These are phyloP conservation scores for Eucalyptus caleyi DNA, from an alignment of 345 rosid genomes.

Conservation along the genomic window DNA sequence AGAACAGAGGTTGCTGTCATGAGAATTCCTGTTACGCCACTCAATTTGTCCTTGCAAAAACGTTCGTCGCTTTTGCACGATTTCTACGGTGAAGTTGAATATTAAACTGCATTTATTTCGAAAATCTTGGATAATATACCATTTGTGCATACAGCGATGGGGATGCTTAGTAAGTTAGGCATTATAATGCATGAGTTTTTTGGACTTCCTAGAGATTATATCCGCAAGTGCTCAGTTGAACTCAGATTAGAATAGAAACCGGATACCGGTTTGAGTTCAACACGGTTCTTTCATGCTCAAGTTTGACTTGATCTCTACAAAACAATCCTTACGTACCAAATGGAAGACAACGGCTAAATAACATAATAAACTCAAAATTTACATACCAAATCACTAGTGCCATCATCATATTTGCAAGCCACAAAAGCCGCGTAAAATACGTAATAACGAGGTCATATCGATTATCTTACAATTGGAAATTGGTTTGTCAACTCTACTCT, in stretches of 20 bases:
- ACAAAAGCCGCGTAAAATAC: neutral
- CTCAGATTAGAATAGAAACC: neutral
- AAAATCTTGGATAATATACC: neutral
- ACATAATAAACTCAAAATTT: neutral
- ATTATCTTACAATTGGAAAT: too few relatives aligned
- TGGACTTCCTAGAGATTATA: neutral
- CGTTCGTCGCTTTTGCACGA: neutral
- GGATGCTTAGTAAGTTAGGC: neutral
- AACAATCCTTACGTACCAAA: neutral
- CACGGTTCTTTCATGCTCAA: neutral
- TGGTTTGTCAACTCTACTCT: neutral
- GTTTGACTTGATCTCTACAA: neutral
- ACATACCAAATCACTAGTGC: neutral
- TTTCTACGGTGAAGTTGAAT: neutral
- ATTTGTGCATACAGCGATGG: neutral
- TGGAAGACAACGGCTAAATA: neutral
- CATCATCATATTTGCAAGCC: neutral
- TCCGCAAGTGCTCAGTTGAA: neutral
- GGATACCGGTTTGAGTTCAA: neutral
- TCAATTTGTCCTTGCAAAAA: neutral
- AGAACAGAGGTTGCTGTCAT: neutral
- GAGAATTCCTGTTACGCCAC: neutral
- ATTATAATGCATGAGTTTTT: neutral
- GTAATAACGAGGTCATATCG: neutral
- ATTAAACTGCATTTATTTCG: neutral